phyloP scores from a whole-genome alignment of 352 stramenopile genomes.

The Phytopythium boreale region DNA sequence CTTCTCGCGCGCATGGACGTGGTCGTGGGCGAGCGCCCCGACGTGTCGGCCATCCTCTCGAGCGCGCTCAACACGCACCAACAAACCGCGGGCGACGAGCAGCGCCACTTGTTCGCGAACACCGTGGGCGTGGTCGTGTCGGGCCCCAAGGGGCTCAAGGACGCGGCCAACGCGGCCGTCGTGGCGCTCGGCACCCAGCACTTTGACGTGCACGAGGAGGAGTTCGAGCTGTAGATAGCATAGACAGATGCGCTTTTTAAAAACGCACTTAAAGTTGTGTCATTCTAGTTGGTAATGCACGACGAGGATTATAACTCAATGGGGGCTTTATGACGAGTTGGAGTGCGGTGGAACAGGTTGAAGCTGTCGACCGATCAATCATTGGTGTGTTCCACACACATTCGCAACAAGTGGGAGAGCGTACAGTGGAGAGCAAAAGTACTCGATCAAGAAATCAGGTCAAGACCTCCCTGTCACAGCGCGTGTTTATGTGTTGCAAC shows the following conservation, averaged over 20 bases:
- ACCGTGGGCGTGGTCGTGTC: slow-evolving; percentile 39
- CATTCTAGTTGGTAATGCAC: no score
- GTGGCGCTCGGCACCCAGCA: slow-evolving; percentile 25
- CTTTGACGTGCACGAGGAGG: slow-evolving; percentile 54
- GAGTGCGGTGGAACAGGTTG: no score
- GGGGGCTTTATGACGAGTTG: no score
- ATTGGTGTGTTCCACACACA: no score
- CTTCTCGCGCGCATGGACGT: slow-evolving; percentile 31
- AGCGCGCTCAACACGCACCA: slow-evolving; percentile 23
- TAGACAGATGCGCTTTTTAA: no score
- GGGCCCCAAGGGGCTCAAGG: slow-evolving; percentile 31
- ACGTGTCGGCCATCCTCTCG: slow-evolving; percentile 31
- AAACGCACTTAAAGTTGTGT: no score
- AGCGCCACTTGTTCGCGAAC: slow-evolving; percentile 14
- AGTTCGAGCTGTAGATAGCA: slow-evolving; percentile 41
- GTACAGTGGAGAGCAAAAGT: no score
- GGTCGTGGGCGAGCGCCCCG: slow-evolving; percentile 24
- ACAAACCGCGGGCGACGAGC: slow-evolving; percentile 6
- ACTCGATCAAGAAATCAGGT: no score
- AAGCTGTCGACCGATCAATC: no score
- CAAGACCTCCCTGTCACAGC: not conserved
- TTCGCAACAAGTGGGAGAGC: no score
- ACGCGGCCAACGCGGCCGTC: slow-evolving; percentile 31
- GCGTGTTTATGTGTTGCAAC: not conserved
- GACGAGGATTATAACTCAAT: no score